Conservation (phyloP, 345 rosid species). For the Acer campestre region DNA sequence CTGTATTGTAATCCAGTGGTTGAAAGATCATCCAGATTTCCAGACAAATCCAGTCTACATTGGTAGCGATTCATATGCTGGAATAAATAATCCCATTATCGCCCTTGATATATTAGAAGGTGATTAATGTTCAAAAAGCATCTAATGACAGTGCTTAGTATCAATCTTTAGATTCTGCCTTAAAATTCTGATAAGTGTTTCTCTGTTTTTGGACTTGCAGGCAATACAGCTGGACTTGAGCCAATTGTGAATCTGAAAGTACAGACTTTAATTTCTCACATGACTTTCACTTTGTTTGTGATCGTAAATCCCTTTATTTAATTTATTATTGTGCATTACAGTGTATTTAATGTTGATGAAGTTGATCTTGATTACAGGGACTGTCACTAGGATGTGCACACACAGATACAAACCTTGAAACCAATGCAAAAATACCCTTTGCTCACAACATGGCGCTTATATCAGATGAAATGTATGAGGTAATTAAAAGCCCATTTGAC, state of each 20-base stretch:
- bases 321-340: background rate
- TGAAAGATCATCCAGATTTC: conserved; percentile 34
- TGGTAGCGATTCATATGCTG: conserved; percentile 48
- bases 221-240: conserved; percentile 13
- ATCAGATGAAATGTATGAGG: conserved; percentile 28
- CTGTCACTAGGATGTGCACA: conserved; percentile 29
- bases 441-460: conserved; percentile 25
- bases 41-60: conserved; percentile 23
- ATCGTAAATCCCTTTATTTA: background rate
- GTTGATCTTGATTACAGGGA: conserved; percentile 16
- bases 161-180: background rate
- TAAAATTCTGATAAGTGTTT: background rate
- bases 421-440: conserved; percentile 28
- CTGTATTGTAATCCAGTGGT: conserved; percentile 27
- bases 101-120: conserved; percentile 34
- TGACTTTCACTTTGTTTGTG: background rate
- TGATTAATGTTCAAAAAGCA: background rate
- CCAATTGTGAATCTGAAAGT: conserved; percentile 37
- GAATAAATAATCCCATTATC: conserved; percentile 27
- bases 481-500: background rate
- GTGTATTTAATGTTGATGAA: background rate
- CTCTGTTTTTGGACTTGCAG: conserved; percentile 16
- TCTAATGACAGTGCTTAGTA: background rate
- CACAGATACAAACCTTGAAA: conserved; percentile 26
- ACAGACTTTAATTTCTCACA: background rate